Percentiles rank a stretch among this genome's conserved stretches.
Conservation (phyloP, 1,284 basidiomycete genomes). For the Sphagnurus paluster region DNA sequence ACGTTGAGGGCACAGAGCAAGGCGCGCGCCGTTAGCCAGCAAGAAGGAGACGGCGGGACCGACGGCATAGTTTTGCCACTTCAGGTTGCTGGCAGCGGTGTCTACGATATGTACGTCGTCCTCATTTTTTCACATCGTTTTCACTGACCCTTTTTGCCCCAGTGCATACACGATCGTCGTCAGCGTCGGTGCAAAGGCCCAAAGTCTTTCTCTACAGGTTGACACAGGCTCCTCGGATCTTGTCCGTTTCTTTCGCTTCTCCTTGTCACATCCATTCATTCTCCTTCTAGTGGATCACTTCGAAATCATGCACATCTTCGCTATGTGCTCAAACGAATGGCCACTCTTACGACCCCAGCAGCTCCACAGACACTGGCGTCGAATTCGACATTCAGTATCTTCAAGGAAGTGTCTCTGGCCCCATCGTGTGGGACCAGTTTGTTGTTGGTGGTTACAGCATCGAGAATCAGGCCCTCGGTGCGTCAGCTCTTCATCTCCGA, state of each 20-base stretch:
- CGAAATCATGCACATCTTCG: slow-evolving; percentile 11
- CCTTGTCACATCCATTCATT: slow-evolving; percentile 48
- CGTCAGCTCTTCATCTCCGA: slow-evolving; percentile 18
- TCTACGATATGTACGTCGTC: slow-evolving; percentile 16
- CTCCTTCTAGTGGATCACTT: slow-evolving; percentile 25
- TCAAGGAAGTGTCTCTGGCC: slow-evolving; percentile 54
- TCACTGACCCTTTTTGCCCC: not conserved
- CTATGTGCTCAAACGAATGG: slow-evolving; percentile 4
- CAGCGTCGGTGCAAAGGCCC: slow-evolving; percentile 44
- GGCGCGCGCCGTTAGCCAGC: slow-evolving; percentile 3
- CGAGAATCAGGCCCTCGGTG: slow-evolving; percentile 62
- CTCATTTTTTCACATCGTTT: not conserved
- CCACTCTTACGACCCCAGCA: slow-evolving; percentile 54
- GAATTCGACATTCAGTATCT: slow-evolving; percentile 58
- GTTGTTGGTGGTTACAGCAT: slow-evolving; percentile 59
- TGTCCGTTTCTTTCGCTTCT: slow-evolving; percentile 37
- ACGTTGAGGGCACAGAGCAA: slow-evolving; percentile 13
- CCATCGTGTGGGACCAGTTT: slow-evolving; percentile 67
- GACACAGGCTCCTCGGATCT: slow-evolving; percentile 79
- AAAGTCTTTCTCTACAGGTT: slow-evolving; percentile 61
- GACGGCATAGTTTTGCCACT: slow-evolving; percentile 19
- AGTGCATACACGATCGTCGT: slow-evolving; percentile 66
- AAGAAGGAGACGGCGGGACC: slow-evolving; percentile 14
- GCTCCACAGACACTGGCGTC: slow-evolving; percentile 38
- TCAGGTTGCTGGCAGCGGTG: slow-evolving; percentile 6